phyloP scores from a whole-genome alignment of 1,284 basidiomycete genomes.

The Ceratobasidium sp. region DNA sequence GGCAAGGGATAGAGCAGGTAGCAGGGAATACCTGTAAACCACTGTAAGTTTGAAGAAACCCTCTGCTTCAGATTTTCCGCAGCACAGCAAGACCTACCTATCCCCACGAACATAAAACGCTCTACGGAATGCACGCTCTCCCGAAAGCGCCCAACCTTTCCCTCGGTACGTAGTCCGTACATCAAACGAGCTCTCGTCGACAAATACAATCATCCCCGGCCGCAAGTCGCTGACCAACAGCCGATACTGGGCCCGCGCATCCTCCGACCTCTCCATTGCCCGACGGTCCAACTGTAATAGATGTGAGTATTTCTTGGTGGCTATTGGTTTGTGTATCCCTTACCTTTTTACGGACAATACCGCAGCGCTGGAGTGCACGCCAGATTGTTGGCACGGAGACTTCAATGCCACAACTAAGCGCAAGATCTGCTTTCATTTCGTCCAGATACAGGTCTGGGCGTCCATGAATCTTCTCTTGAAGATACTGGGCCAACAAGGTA shows the following conservation, averaged over 20 bases:
- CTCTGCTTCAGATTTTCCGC: not conserved
- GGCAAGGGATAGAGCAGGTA: constrained; percentile 49
- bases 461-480: constrained; percentile 9
- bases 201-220: constrained; percentile 46
- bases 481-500: constrained; percentile 33
- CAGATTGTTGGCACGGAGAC: constrained; percentile 36
- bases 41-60: not conserved
- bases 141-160: constrained; percentile 44
- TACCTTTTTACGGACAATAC: constrained; percentile 34
- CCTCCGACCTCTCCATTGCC: constrained; percentile 10
- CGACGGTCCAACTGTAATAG: not conserved
- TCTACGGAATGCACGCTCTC: constrained; percentile 25
- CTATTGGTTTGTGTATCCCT: too few species aligned
- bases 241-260: not conserved
- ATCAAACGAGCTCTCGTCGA: constrained; percentile 48
- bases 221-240: not conserved
- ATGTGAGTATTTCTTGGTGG: not conserved
- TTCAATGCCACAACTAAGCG: not conserved
- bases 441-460: constrained; percentile 46
- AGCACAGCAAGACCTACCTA: constrained; percentile 44
- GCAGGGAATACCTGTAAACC: constrained; percentile 48
- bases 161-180: constrained; percentile 35
- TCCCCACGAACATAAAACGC: constrained; percentile 47
- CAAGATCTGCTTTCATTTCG: constrained; percentile 37
- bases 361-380: constrained; percentile 24